phyloP scores from a whole-genome alignment of 768 basidiomycete species.

The Naematelia aurantialba region DNA sequence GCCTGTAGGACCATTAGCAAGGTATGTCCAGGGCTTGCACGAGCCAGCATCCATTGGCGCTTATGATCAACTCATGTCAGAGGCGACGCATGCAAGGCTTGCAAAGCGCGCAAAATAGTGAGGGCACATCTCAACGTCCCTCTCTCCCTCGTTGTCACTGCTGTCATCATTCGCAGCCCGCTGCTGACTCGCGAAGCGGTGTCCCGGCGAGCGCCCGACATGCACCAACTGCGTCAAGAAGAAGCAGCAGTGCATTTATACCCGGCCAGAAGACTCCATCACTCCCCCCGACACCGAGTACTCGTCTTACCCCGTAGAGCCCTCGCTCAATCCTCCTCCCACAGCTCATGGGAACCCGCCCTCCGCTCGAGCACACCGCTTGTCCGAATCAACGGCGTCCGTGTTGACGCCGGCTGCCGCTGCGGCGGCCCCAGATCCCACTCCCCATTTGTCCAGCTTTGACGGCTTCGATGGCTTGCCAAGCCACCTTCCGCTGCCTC shows the following conservation, averaged over 20 bases:
- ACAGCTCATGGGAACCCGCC: background rate
- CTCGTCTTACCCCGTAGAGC: background rate
- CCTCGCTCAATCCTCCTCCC: background rate
- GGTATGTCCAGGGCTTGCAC: background rate
- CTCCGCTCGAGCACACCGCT: background rate
- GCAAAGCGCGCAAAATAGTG: constrained; percentile 5
- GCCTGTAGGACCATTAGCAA: background rate
- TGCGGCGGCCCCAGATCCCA: background rate
- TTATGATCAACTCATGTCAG: background rate
- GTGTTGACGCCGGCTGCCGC: too few relatives aligned
- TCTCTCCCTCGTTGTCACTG: too few relatives aligned
- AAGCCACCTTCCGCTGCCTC: background rate
- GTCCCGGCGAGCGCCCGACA: constrained; percentile 1
- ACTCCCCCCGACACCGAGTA: background rate
- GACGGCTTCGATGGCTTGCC: background rate
- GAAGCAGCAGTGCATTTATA: background rate
- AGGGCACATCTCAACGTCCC: too few relatives aligned
- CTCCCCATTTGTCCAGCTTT: background rate
- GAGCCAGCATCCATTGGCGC: background rate
- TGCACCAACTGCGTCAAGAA: background rate
- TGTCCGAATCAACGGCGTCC: background rate
- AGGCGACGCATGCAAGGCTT: constrained; percentile 4
- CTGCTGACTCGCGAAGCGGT: background rate
- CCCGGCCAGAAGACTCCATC: constrained; percentile 1
- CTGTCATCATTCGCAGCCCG: background rate